Conservation (phyloP, 208 protist genomes). For the Wallacemonas sp. region DNA sequence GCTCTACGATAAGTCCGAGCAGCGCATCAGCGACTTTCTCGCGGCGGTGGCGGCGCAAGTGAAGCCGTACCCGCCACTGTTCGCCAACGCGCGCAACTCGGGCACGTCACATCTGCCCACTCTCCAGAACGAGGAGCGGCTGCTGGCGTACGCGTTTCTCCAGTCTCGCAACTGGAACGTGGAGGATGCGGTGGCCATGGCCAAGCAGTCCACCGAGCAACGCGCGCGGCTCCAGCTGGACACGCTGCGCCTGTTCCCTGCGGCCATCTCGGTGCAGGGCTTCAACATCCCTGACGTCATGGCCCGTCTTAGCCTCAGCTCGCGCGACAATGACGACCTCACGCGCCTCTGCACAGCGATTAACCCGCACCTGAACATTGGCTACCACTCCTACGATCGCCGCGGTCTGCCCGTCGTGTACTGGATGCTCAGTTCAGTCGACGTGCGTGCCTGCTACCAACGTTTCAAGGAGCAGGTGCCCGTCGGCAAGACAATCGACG, state of each 20-base stretch:
- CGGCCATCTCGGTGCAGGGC: constrained; percentile 22
- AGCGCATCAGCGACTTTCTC: constrained; percentile 25
- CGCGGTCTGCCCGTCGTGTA: constrained; percentile 49
- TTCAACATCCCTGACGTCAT: constrained; percentile 26
- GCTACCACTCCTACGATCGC: constrained; percentile 66
- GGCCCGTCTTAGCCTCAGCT: not conserved
- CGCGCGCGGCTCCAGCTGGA: constrained; percentile 18
- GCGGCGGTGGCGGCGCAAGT: constrained; percentile 3
- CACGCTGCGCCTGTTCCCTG: constrained; percentile 20
- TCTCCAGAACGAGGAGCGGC: constrained; percentile 25
- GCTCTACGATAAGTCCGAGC: constrained; percentile 31
- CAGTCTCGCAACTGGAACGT: constrained; percentile 25
- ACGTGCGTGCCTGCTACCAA: constrained; percentile 35
- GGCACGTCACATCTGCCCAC: constrained; percentile 22
- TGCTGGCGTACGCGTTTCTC: constrained; percentile 30
- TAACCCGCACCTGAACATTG: constrained; percentile 16
- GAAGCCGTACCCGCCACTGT: constrained; percentile 18
- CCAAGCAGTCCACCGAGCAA: constrained; percentile 11
- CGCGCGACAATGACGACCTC: constrained; percentile 17
- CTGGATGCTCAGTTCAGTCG: constrained; percentile 40
- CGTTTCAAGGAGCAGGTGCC: constrained; percentile 38
- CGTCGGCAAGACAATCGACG: constrained; percentile 34
- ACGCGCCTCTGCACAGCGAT: constrained; percentile 9
- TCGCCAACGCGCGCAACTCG: constrained; percentile 8
- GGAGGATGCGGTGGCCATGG: constrained; percentile 25